phyloP scores from a whole-genome alignment of 371 early-diverging fungal species.

The Haplosporangium sp. region DNA sequence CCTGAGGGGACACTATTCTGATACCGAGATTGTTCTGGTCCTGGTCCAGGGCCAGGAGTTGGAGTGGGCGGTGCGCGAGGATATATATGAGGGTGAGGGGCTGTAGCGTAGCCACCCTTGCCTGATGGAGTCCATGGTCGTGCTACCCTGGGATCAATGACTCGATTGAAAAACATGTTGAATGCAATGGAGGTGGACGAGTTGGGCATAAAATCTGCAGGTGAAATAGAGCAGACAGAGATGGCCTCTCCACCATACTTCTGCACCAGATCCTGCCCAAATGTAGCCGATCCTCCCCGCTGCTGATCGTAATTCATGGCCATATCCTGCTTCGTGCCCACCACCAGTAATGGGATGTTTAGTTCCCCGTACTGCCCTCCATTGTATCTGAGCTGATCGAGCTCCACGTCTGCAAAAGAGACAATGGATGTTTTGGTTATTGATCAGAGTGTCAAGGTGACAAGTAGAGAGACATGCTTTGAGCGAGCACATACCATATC shows the following conservation, averaged over 20 bases:
- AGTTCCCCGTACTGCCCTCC: conserved; percentile 7
- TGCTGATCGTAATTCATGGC: conserved; percentile 10
- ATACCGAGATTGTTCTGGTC: background rate
- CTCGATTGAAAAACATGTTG: conserved; percentile 41
- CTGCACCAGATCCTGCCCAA: conserved; percentile 16
- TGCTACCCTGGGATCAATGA: conserved; percentile 25
- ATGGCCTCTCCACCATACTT: conserved; percentile 50
- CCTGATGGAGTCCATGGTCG: background rate
- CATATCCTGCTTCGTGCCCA: conserved; percentile 46
- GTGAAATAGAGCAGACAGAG: conserved; percentile 27
- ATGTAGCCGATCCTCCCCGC: background rate
- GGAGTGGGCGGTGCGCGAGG: conserved; percentile 31
- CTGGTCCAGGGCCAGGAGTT: background rate
- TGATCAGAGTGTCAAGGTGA: background rate
- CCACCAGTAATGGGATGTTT: conserved; percentile 37
- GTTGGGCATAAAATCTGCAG: conserved; percentile 45
- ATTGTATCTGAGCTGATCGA: background rate
- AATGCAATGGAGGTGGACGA: conserved; percentile 43
- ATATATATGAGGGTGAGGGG: background rate
- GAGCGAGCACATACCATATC: background rate
- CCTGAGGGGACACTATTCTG: conserved; percentile 1
- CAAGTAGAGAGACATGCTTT: background rate
- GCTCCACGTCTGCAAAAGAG: background rate
- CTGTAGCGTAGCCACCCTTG: background rate
- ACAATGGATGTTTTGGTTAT: background rate